Conservation (phyloP, 23 red algal species). For the Gracilaria caudata region DNA sequence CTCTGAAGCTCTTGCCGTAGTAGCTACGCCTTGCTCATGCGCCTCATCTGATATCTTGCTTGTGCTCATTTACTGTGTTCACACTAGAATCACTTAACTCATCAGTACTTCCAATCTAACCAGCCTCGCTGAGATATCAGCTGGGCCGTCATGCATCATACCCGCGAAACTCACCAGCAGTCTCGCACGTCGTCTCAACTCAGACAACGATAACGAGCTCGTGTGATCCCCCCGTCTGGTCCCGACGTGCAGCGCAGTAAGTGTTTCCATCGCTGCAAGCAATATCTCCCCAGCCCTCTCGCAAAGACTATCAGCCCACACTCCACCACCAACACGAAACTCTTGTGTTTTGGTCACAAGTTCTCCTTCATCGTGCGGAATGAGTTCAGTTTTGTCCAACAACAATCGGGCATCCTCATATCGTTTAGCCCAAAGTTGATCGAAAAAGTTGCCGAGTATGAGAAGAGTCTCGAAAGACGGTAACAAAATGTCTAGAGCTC, state of each 20-base stretch:
- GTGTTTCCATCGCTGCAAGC: constrained; percentile 53
- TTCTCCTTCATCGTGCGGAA: constrained; percentile 41
- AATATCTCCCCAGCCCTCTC: constrained; percentile 52
- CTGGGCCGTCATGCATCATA: constrained; percentile 43
- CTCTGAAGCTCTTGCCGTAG: too few species aligned
- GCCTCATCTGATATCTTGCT: too few species aligned
- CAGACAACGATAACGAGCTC: background rate
- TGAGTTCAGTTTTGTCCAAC: constrained; percentile 22
- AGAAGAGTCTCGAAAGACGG: constrained; percentile 47
- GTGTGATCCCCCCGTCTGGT: background rate
- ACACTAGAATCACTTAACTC: constrained; percentile 16
- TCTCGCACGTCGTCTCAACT: background rate
- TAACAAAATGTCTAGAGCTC: constrained; percentile 9
- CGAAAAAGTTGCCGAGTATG: constrained; percentile 39
- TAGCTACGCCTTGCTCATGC: too few species aligned
- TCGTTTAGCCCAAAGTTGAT: constrained; percentile 37
- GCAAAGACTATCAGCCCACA: constrained; percentile 42
- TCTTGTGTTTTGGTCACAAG: constrained; percentile 44
- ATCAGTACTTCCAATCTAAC: constrained; percentile 62
- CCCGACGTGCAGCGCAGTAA: constrained; percentile 23
- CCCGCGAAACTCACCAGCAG: constrained; percentile 47
- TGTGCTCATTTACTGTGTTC: background rate
- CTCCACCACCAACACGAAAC: constrained; percentile 28
- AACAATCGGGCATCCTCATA: constrained; percentile 22
- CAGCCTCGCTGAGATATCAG: constrained; percentile 58